These are phyloP conservation scores for Cryomyces minteri DNA, from an alignment of 495 filamentous ascomycete species.

Conservation along the genomic window DNA sequence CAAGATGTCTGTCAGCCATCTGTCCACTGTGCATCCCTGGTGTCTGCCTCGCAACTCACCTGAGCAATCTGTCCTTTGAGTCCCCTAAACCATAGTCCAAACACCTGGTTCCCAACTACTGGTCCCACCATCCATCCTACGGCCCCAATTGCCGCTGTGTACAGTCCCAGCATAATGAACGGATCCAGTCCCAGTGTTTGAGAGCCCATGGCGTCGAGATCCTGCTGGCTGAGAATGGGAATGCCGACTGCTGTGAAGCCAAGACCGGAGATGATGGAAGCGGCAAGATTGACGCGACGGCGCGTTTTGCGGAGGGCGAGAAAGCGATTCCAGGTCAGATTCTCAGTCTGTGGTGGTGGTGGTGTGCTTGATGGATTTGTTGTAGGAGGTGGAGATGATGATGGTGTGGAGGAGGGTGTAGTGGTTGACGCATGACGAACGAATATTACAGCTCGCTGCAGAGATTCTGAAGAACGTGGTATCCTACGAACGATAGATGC, in stretches of 20 bases:
- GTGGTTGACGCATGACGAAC: background rate
- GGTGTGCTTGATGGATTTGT: slow-evolving; percentile 20
- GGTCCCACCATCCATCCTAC: slow-evolving; percentile 78
- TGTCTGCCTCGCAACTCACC: slow-evolving; percentile 25
- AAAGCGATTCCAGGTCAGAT: slow-evolving; percentile 83
- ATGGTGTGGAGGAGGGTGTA: background rate
- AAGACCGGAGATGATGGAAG: slow-evolving; percentile 47
- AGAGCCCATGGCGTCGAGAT: slow-evolving; percentile 47
- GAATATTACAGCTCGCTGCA: no score
- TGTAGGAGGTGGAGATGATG: slow-evolving; percentile 64
- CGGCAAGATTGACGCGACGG: slow-evolving; percentile 61
- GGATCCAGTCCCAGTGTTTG: slow-evolving; percentile 69
- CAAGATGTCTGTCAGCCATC: background rate
- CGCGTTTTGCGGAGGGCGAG: slow-evolving; percentile 74
- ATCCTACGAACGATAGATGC: no score
- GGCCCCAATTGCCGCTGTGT: slow-evolving; percentile 50
- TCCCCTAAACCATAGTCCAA: slow-evolving; percentile 48
- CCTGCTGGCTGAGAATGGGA: slow-evolving; percentile 38
- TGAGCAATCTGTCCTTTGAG: slow-evolving; percentile 46
- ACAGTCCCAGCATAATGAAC: slow-evolving; percentile 61
- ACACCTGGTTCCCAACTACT: slow-evolving; percentile 54
- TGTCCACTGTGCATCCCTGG: background rate
- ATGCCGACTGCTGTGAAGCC: slow-evolving; percentile 39
- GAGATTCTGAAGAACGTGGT: no score
- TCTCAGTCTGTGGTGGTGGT: slow-evolving; percentile 32